Base-by-base conservation (phyloP, 176 grass and related monocot genomes). In the Otatea glauca region DNA sequence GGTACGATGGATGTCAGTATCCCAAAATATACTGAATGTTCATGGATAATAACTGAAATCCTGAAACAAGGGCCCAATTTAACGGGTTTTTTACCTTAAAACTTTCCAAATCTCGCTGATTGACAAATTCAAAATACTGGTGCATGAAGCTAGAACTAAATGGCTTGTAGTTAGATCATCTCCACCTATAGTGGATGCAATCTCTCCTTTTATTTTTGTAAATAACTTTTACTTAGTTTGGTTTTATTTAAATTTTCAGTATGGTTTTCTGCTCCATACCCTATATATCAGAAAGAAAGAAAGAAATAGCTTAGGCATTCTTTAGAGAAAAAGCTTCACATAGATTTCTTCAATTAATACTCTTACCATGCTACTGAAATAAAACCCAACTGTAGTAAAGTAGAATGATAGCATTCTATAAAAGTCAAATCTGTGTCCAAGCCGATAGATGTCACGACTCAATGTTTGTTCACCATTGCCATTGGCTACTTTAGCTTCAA, bases 281-380 rank as follows among this genome's bases (percentile, higher is more conserved):
- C 15, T 24, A 84, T 50, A n/a, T n/a, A n/a, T n/a, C n/a, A n/a
- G n/a, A n/a, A 5, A 73, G 39, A 64, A 73, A 61, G 72, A 75
- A 64, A 62, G 16, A 68, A 65, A 68, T 44, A 47, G 9, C 17
- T 20, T 66, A 29, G 64, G 50, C 8, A 66, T 20, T 84, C 32
- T 29, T 51, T 53, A 54, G n/a, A 45, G 50, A 76, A 72, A 71
- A 81, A 39, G 12, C 12, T 65, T 23, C 60, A 68, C 45, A 39
- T 43, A 54, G 24, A 85, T 66, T 72, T 21, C 18, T 60, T 62
- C 5, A 78, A 12, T 67, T 85, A 78, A 9, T 81, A 77, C 72
- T 75, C 96, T 92, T 89, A 98, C 96, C 93, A 99, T 99, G 93
- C 93, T 94, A 82, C 93, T 92, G 75, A 99, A 99, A 85, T 96